Evolutionary conservation across 2,329 filamentous ascomycete species (phyloP), one percentile per base, ranked within the genome.

Genomic region (Alternaria viburni): DNA sequence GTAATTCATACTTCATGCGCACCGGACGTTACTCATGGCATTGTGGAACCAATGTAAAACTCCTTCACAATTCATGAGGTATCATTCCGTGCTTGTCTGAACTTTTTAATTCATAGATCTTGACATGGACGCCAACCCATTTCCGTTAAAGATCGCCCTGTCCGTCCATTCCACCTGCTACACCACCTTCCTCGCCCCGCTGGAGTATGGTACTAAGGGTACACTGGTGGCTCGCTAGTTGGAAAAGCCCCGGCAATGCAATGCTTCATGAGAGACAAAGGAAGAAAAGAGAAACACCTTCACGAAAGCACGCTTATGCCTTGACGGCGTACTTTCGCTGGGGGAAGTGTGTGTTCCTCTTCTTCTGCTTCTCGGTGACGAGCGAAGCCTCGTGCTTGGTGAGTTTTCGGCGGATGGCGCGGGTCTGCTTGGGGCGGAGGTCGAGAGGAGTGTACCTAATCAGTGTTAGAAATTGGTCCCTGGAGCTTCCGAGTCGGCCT

Each of bases 281-380:
- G 69, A 76, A 76, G 70, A 76, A 77, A 74, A 75, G 71, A 73
- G 75, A 74, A 75, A 74, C 74, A 62, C 71, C 71, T 65, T 69
- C 62, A 49, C 62, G 62, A 68, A 62, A 66, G 64, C 60, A 71
- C 74, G 70, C 61, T 68, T 82, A 78, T 81, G 94, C 96, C 95
- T 98, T 99, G 85, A 99, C 92, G 85, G 96, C 96, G 86, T 91
- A 99, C 88, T 97, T 97, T 86, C 96, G 91, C 89, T 96, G 93
- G 76, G 96, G 96, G 89, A 99, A 99, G 88, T 99, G 95, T 77
- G 88, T 90, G 83, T 88, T 85, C 87, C 91, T 93, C 93, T 99
- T 99, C 90, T 93, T 93, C 84, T 93, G 91, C 91, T 97, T 97
- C 86, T 95, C 91, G 75, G 96, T 91, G 80, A 90, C 87, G 83